Evolutionary conservation across 2,329 filamentous ascomycete species (phyloP).

Genomic region (Coniochaeta sp.): DNA sequence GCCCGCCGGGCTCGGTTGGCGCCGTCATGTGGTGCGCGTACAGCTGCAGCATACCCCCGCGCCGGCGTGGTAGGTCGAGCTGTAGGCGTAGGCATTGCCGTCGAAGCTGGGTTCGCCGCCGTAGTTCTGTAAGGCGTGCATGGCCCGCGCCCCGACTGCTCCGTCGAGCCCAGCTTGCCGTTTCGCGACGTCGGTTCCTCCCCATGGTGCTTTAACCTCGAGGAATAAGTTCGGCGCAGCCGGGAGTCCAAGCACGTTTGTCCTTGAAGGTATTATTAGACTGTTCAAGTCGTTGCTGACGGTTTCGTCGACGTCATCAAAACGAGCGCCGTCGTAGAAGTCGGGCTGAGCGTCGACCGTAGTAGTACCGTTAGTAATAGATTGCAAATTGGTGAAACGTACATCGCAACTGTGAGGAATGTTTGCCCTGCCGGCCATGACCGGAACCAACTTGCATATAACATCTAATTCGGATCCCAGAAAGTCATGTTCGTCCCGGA

Average conservation of each 20-base stretch:
- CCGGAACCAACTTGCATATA: not conserved
- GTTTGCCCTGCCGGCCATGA: not conserved
- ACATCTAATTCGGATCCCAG: not conserved
- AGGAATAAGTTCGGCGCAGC: slow-evolving; percentile 13
- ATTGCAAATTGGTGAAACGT: slow-evolving; percentile 2
- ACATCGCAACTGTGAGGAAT: not conserved
- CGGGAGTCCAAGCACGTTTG: slow-evolving; percentile 9
- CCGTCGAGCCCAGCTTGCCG: slow-evolving; percentile 29
- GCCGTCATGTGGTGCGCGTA: slow-evolving; percentile 28
- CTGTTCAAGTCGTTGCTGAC: slow-evolving; percentile 5
- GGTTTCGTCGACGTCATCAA: not conserved
- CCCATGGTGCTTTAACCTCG: slow-evolving; percentile 6
- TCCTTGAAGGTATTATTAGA: slow-evolving; percentile 12
- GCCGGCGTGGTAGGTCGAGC: slow-evolving; percentile 25
- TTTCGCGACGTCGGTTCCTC: not conserved
- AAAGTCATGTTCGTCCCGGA: slow-evolving; percentile 8
- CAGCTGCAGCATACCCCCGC: slow-evolving; percentile 25
- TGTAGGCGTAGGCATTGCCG: slow-evolving; percentile 29
- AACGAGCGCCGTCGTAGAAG: not conserved
- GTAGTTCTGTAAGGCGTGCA: slow-evolving; percentile 29
- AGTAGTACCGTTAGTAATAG: slow-evolving; percentile 8
- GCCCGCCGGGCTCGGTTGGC: slow-evolving; percentile 19
- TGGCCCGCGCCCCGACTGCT: slow-evolving; percentile 16
- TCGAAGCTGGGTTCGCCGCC: slow-evolving; percentile 24
- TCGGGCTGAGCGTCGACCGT: not conserved